phyloP scores from a whole-genome alignment of 2,329 filamentous ascomycete genomes.

The Westerdykella aurantiaca region DNA sequence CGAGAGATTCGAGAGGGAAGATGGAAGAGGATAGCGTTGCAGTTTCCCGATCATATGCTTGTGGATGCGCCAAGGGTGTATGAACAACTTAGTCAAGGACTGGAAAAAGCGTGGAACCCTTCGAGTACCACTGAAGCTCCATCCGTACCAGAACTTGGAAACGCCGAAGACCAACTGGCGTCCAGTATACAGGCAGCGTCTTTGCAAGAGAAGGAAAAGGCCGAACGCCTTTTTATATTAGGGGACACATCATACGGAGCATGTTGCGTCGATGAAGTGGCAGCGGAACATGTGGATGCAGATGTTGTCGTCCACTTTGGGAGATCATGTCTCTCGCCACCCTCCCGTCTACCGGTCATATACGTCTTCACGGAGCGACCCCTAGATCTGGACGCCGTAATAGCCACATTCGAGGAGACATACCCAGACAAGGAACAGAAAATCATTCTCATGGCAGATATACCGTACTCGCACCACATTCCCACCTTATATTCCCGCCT shows the following conservation, averaged over 20 bases:
- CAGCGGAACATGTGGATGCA: conserved; percentile 86
- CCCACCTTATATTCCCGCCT: conserved; percentile 52
- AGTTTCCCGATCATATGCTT: conserved; percentile 93
- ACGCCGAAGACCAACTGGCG: conserved; percentile 13
- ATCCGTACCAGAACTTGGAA: conserved; percentile 2
- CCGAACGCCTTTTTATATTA: conserved; percentile 67
- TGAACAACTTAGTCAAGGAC: conserved; percentile 54
- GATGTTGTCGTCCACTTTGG: conserved; percentile 94
- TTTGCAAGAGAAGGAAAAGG: conserved; percentile 17
- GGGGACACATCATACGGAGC: conserved; percentile 95
- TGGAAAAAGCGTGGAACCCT: conserved; percentile 33
- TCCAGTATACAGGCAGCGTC: conserved; percentile 10
- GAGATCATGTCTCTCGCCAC: conserved; percentile 84
- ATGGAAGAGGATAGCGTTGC: conserved; percentile 78
- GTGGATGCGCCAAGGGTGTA: conserved; percentile 77
- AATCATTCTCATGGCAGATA: conserved; percentile 79
- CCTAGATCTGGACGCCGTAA: conserved; percentile 57
- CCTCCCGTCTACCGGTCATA: conserved; percentile 77
- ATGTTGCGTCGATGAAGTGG: conserved; percentile 95
- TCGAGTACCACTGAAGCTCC: conserved; percentile 3
- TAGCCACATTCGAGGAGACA: conserved; percentile 59
- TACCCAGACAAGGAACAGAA: conserved; percentile 61
- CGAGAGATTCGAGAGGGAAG: conserved; percentile 64
- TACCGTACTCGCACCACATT: conserved; percentile 78
- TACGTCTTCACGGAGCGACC: conserved; percentile 78